These are phyloP conservation scores for Neofusicoccum ribis DNA, from an alignment of 2,329 filamentous ascomycete genomes.

Conservation along the genomic window DNA sequence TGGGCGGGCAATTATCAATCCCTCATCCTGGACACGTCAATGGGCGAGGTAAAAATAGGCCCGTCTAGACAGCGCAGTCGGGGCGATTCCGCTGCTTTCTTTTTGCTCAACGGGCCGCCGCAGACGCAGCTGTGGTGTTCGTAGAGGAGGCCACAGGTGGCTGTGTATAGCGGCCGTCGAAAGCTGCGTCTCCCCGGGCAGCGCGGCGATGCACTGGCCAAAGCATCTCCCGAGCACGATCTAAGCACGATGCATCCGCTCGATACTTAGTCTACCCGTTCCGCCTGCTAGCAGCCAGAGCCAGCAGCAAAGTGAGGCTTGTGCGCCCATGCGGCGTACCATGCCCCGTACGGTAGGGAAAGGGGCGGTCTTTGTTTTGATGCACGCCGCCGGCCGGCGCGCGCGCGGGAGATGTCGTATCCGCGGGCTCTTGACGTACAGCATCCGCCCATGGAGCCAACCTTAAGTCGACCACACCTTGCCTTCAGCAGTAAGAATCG, in stretches of 20 bases:
- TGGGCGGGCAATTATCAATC: background rate
- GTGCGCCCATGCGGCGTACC: constrained; percentile 15
- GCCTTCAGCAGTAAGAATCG: background rate
- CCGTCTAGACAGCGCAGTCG: constrained; percentile 4
- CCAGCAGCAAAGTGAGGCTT: constrained; percentile 16
- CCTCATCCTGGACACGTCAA: background rate
- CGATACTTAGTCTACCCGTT: constrained; percentile 11
- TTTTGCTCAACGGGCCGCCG: background rate
- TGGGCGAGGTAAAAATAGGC: constrained; percentile 1
- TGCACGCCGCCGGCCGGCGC: constrained; percentile 15
- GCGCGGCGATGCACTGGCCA: constrained; percentile 9
- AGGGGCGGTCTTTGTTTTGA: constrained; percentile 4
- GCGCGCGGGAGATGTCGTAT: constrained; percentile 12
- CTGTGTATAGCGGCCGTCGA: background rate
- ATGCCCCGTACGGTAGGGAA: constrained; percentile 2
- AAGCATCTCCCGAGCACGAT: constrained; percentile 17
- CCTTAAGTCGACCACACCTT: constrained; percentile 17
- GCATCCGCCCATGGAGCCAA: constrained; percentile 13
- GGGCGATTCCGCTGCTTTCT: background rate
- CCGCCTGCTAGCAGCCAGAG: constrained; percentile 4
- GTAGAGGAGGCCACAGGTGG: background rate
- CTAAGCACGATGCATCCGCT: constrained; percentile 13
- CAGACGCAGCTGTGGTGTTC: background rate
- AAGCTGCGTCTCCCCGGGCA: constrained; percentile 8
- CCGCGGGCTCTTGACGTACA: constrained; percentile 10